Conservation (phyloP, 1,139 yeast species). For the Kodamaea sp. region DNA sequence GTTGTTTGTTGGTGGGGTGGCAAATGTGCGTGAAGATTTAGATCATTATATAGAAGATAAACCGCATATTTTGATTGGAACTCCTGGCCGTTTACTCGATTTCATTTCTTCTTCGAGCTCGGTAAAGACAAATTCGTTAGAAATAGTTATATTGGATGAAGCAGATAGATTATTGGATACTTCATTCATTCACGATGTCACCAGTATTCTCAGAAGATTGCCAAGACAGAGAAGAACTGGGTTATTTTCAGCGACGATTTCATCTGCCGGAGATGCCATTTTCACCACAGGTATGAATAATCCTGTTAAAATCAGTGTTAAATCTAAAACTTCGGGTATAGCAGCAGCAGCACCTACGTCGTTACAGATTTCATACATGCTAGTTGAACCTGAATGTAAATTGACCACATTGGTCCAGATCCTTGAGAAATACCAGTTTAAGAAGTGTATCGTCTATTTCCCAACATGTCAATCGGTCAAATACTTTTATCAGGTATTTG, state of each 20-base stretch:
- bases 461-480: slow-evolving; percentile 88
- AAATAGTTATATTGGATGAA: slow-evolving; percentile 80
- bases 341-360: slow-evolving; percentile 53
- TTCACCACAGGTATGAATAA: slow-evolving; percentile 82
- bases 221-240: slow-evolving; percentile 96
- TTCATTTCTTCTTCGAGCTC: slow-evolving; percentile 50
- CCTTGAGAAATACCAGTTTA: slow-evolving; percentile 52
- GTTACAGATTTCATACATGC: slow-evolving; percentile 59
- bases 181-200: slow-evolving; percentile 70
- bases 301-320: slow-evolving; percentile 82
- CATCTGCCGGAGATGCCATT: slow-evolving; percentile 68
- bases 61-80: slow-evolving; percentile 81
- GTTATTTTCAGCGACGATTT: slow-evolving; percentile 84
- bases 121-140: slow-evolving; percentile 59
- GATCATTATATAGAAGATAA: slow-evolving; percentile 48
- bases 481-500: slow-evolving; percentile 62
- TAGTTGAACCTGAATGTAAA: slow-evolving; percentile 59
- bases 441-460: slow-evolving; percentile 79
- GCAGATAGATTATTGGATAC: slow-evolving; percentile 85
- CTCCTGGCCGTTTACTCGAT: slow-evolving; percentile 88
- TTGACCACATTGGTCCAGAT: slow-evolving; percentile 55
- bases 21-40: slow-evolving; percentile 70
- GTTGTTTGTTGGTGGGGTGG: slow-evolving; percentile 74
- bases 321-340: slow-evolving; percentile 36
- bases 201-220: slow-evolving; percentile 57